Base-by-base conservation (phyloP, 2,329 filamentous ascomycete genomes). In the Venturia pyrina region DNA sequence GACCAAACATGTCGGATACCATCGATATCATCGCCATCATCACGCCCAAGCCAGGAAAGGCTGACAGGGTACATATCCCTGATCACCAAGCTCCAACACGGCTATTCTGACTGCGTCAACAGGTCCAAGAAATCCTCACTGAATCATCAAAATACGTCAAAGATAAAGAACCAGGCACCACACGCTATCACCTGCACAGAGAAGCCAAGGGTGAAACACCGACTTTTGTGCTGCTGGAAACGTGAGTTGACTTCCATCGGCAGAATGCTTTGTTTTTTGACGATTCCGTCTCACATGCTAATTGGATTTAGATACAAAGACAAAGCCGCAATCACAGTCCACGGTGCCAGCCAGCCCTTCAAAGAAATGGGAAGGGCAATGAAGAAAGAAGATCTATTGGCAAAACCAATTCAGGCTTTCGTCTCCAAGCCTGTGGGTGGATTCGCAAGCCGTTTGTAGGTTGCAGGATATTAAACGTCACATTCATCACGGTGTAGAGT, bases 271-370 rank as follows among this genome's bases (percentile, higher is more conserved):
- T n/a, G n/a, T n/a, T n/a, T n/a, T n/a, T n/a, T n/a, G n/a, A n/a
- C n/a, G n/a, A n/a, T n/a, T n/a, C n/a, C n/a, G n/a, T n/a, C n/a
- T n/a, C n/a, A 46, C 17, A 46, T 37, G 37, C 28, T 65, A 37
- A 43, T 17, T 41, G 28, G 5, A 17, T 32, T 4, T 37, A 67
- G 66, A 48, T 67, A 67, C 40, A 66, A 59, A 40, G 63, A 67
- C 43, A 62, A 66, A 34, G 48, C 63, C 10, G 11, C 66, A n/a
- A 24, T 67, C 15, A 34, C 32, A 24, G 63, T 32, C 10, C 66
- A 67, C 40, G 66, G 66, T 6, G 28, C n/a, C 48, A 66, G 62
- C 28, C n/a, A 65, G n/a, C 10, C 34, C 15, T 67, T 67, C 64
- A 67, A 66, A 40, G 66, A 41, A 13, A 2, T 67, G 11, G 24